Conservation (phyloP, 1,284 basidiomycete genomes). For the Agroathelia rolfsii region DNA sequence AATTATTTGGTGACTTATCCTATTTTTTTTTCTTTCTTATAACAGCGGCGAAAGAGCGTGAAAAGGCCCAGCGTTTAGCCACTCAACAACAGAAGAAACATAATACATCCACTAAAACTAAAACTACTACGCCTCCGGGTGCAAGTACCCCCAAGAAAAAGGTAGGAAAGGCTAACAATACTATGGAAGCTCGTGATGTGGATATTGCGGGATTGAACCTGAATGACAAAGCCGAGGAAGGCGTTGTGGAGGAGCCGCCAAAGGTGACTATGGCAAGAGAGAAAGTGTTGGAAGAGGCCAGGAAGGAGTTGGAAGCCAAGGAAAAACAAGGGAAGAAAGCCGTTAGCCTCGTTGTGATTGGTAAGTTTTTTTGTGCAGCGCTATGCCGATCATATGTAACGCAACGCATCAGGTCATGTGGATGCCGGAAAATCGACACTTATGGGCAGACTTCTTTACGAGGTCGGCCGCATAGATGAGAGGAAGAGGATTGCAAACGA, state of each 20-base stretch:
- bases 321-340: conserved; percentile 52
- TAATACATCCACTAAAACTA: conserved; percentile 21
- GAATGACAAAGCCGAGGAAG: conserved; percentile 33
- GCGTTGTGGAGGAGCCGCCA: conserved; percentile 45
- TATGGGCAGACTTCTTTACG: conserved; percentile 91
- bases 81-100: conserved; percentile 33
- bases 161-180: too few relatives aligned
- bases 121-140: conserved; percentile 16
- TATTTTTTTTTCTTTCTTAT: conserved; percentile 24
- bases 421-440: conserved; percentile 98
- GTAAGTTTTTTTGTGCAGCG: conserved; percentile 38
- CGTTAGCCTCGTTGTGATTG: conserved; percentile 88
- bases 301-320: conserved; percentile 40
- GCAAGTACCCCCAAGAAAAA: conserved; percentile 24
- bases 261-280: conserved; percentile 70
- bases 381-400: conserved; percentile 1
- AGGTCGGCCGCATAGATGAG: conserved; percentile 82
- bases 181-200: too few relatives aligned
- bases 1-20: conserved; percentile 16
- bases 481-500: conserved; percentile 82
- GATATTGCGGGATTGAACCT: conserved; percentile 76
- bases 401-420: conserved; percentile 68
- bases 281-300: conserved; percentile 80
- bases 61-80: conserved; percentile 54
- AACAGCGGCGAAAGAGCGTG: conserved; percentile 67